phyloP scores from a whole-genome alignment of 2,329 filamentous ascomycete genomes.

The Penicillium corylophilum region DNA sequence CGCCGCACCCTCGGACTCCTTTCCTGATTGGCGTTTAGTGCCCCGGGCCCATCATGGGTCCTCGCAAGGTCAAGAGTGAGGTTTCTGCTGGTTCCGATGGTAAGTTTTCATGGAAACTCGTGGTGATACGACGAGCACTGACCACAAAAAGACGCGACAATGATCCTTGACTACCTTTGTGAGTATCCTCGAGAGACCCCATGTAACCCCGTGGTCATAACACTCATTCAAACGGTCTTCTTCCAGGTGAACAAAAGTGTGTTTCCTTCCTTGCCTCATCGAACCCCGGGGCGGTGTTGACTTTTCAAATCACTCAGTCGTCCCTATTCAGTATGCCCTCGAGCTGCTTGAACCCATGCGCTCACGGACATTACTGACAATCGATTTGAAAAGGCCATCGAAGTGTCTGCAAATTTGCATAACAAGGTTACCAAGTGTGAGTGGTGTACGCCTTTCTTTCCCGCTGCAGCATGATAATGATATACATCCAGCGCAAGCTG shows the following conservation, averaged over 20 bases:
- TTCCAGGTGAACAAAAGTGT: conserved; percentile 51
- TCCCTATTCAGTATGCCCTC: conserved; percentile 51
- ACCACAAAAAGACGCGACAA: conserved; percentile 31
- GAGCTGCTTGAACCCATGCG: not conserved
- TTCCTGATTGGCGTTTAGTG: not conserved
- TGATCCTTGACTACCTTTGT: conserved; percentile 54
- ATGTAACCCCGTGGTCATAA: not conserved
- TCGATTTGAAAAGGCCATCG: conserved; percentile 45
- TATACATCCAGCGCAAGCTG: conserved; percentile 47
- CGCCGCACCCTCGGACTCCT: not conserved
- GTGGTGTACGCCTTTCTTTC: not conserved
- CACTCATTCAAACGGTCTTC: not conserved
- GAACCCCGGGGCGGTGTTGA: not conserved
- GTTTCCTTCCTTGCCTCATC: not conserved
- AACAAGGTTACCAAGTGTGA: conserved; percentile 59
- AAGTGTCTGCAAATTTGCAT: conserved; percentile 61
- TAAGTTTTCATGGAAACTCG: conserved; percentile 14
- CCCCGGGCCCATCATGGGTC: conserved; percentile 34
- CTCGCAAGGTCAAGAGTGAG: conserved; percentile 39
- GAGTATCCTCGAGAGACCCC: conserved; percentile 22
- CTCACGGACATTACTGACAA: not conserved
- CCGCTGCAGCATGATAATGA: not conserved
- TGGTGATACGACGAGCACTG: not conserved
- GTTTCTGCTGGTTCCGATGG: conserved; percentile 32
- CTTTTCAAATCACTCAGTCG: conserved; percentile 38